Evolutionary conservation across 2,329 filamentous ascomycete genomes (phyloP).

Genomic region (Fusarium tuaranense): DNA sequence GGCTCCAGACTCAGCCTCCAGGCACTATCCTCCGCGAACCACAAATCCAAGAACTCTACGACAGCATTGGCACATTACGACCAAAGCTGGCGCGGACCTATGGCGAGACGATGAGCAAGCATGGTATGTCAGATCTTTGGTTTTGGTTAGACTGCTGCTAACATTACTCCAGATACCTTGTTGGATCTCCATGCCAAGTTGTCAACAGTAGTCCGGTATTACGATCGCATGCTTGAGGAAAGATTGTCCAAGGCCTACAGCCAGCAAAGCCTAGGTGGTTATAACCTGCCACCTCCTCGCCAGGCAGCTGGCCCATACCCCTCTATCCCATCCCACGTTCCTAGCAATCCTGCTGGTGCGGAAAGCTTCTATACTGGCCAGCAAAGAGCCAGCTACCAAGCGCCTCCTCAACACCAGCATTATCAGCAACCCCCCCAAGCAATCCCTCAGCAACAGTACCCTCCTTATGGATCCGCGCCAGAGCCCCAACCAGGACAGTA

Average conservation of each 20-base stretch:
- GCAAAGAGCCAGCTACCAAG: constrained; percentile 62
- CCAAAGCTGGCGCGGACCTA: constrained; percentile 96
- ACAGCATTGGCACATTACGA: constrained; percentile 92
- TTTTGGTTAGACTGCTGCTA: constrained; percentile 9
- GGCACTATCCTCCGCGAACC: constrained; percentile 97
- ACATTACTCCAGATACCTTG: constrained; percentile 76
- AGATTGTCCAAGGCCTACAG: constrained; percentile 92
- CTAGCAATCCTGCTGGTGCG: constrained; percentile 63
- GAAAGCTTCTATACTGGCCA: constrained; percentile 88
- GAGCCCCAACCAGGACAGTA: constrained; percentile 58
- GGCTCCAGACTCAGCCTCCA: constrained; percentile 92
- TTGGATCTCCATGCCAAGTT: constrained; percentile 95
- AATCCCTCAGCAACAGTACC: constrained; percentile 54
- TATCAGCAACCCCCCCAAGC: constrained; percentile 49
- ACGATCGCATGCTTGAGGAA: constrained; percentile 98
- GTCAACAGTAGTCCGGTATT: constrained; percentile 95
- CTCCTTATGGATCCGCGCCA: constrained; percentile 56
- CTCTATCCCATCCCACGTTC: constrained; percentile 68
- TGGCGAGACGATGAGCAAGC: constrained; percentile 99
- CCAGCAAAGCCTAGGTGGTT: constrained; percentile 78
- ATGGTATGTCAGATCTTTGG: constrained; percentile 68
- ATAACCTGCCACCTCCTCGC: constrained; percentile 65
- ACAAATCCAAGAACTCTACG: constrained; percentile 97
- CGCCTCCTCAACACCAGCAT: constrained; percentile 56
- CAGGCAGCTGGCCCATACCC: constrained; percentile 76